These are phyloP conservation scores for Olyra latifolia DNA, from an alignment of 176 grass and related monocot species.

Conservation along the genomic window DNA sequence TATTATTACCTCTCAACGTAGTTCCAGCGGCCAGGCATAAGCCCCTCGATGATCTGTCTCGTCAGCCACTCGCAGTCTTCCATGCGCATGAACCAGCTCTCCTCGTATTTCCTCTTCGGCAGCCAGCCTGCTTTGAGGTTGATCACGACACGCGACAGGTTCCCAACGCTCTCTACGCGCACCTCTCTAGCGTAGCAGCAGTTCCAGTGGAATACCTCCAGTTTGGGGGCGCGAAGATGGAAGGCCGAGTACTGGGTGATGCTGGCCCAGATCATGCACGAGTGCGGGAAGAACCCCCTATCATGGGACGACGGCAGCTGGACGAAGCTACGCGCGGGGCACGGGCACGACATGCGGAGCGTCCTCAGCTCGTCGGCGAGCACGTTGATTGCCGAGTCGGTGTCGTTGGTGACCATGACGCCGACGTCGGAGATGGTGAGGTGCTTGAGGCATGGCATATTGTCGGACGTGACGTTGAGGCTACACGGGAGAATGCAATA, in stretches of 20 bases:
- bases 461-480: background rate
- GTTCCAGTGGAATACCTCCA: too few species aligned
- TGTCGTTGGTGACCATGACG: background rate
- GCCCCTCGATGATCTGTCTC: background rate
- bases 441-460: background rate
- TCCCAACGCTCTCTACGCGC: background rate
- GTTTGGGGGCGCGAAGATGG: too few species aligned
- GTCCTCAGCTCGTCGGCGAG: background rate
- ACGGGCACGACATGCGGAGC: background rate
- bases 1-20: background rate
- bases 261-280: too few species aligned
- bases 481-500: too few species aligned
- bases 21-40: background rate
- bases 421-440: background rate
- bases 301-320: background rate
- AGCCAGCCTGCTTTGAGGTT: background rate
- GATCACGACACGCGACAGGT: background rate
- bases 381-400: background rate
- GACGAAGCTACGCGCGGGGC: background rate
- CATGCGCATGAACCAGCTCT: too few species aligned
- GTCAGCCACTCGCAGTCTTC: background rate
- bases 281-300: too few species aligned
- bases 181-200: constrained; percentile 11
- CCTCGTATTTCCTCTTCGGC: background rate
- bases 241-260: too few species aligned